These are phyloP conservation scores for Paecilomyces variotii DNA, from an alignment of 2,329 filamentous ascomycete genomes.

Conservation along the genomic window DNA sequence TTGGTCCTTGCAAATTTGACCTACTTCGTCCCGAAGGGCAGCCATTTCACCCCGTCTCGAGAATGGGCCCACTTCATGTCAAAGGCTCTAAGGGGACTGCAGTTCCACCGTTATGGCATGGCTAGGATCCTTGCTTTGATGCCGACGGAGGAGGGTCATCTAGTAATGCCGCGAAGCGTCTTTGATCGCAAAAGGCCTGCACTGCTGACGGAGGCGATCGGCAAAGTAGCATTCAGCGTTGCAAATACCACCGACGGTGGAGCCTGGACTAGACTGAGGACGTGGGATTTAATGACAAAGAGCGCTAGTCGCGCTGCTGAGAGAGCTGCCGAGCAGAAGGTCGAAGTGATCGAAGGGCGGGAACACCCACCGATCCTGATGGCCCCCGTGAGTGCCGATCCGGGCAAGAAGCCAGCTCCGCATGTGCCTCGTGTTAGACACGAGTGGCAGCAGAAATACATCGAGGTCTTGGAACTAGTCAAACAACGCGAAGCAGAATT, in stretches of 20 bases:
- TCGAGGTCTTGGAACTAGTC: slow-evolving; percentile 8
- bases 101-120: slow-evolving; percentile 66
- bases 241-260: slow-evolving; percentile 34
- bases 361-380: slow-evolving; percentile 14
- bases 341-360: slow-evolving; percentile 24
- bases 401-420: slow-evolving; percentile 7
- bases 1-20: slow-evolving; percentile 64
- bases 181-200: slow-evolving; percentile 48
- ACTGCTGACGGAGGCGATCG: slow-evolving; percentile 50
- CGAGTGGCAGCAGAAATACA: slow-evolving; percentile 24
- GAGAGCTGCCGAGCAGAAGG: slow-evolving; percentile 17
- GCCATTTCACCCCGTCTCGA: slow-evolving; percentile 44
- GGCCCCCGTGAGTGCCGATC: slow-evolving; percentile 15
- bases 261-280: slow-evolving; percentile 14
- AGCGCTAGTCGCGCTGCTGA: slow-evolving; percentile 21
- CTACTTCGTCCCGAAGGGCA: slow-evolving; percentile 45
- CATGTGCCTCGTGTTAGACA: slow-evolving; percentile 30
- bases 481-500: not conserved
- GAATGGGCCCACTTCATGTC: slow-evolving; percentile 49
- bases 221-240: slow-evolving; percentile 44
- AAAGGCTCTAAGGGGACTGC: slow-evolving; percentile 50
- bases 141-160: slow-evolving; percentile 50
- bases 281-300: slow-evolving; percentile 14
- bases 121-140: slow-evolving; percentile 74
- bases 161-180: slow-evolving; percentile 54